phyloP scores from a whole-genome alignment of 2,329 filamentous ascomycete species.

The Aspergillus fumigatus region DNA sequence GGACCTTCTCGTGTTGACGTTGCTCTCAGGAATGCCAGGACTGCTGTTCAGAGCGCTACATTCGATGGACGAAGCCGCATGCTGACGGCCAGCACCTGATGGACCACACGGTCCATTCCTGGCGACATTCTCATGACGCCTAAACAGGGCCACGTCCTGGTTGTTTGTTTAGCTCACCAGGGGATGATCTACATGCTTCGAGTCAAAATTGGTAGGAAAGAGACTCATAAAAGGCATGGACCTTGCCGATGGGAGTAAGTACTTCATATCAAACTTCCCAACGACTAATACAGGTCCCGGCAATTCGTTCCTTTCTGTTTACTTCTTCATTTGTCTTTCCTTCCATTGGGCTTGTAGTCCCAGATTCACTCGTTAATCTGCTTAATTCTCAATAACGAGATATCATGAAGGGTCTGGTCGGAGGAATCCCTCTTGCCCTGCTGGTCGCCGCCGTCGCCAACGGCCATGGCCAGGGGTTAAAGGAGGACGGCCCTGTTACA shows the following conservation, averaged over 20 bases:
- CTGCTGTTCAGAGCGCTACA: neutral
- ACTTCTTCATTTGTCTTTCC: neutral
- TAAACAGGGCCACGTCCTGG: neutral
- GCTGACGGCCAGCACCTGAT: neutral
- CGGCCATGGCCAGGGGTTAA: neutral
- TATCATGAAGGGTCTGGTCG: conserved; percentile 35
- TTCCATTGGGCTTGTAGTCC: conserved; percentile 6
- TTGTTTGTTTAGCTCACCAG: neutral
- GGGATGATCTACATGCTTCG: neutral
- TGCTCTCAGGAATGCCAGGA: neutral
- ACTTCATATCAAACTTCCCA: neutral
- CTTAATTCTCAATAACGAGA: neutral
- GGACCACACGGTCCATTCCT: neutral
- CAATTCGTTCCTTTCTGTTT: conserved; percentile 4
- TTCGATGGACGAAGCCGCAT: neutral
- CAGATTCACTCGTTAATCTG: conserved; percentile 11
- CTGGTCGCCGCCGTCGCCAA: conserved; percentile 20
- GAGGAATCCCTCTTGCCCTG: conserved; percentile 33
- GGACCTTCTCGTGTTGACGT: neutral
- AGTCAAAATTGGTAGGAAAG: conserved; percentile 7
- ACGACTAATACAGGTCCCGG: neutral
- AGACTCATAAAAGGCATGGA: conserved; percentile 5
- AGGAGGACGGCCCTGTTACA: conserved; percentile 9
- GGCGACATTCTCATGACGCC: neutral
- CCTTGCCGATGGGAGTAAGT: neutral